Evolutionary conservation across 768 basidiomycete genomes (phyloP).

Genomic region (Tricholoma terreum): DNA sequence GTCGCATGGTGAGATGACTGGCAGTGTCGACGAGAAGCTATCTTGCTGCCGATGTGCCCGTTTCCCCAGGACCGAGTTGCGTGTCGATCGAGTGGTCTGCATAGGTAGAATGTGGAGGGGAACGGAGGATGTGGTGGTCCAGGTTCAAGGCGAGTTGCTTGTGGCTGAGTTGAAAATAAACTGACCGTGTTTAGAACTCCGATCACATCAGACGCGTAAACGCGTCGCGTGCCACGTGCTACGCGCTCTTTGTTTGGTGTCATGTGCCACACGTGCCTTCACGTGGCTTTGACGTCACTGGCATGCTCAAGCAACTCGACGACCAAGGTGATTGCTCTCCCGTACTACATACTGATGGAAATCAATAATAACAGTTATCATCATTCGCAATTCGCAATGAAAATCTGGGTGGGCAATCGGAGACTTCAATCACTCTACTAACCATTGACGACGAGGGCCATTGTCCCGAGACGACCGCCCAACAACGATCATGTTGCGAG

Average conservation of each 20-base stretch:
- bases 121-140: constrained; percentile 15
- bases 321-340: no score
- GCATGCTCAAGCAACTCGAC: no score
- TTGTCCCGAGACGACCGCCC: no score
- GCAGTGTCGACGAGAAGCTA: constrained; percentile 19
- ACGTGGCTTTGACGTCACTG: no score
- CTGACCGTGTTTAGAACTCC: constrained; percentile 33
- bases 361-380: neutral
- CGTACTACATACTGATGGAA: no score
- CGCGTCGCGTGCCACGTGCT: constrained; percentile 34
- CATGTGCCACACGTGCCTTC: neutral
- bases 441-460: no score
- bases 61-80: constrained; percentile 53
- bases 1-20: constrained; percentile 31
- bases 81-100: constrained; percentile 40
- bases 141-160: constrained; percentile 20
- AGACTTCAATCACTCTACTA: no score
- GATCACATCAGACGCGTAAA: constrained; percentile 37
- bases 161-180: constrained; percentile 22
- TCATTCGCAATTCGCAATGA: neutral
- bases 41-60: constrained; percentile 41
- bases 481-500: neutral
- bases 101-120: constrained; percentile 25
- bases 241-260: constrained; percentile 4
- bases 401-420: no score